Evolutionary conservation across 2,329 filamentous ascomycete species (phyloP).

Genomic region (Aureobasidium sp.): DNA sequence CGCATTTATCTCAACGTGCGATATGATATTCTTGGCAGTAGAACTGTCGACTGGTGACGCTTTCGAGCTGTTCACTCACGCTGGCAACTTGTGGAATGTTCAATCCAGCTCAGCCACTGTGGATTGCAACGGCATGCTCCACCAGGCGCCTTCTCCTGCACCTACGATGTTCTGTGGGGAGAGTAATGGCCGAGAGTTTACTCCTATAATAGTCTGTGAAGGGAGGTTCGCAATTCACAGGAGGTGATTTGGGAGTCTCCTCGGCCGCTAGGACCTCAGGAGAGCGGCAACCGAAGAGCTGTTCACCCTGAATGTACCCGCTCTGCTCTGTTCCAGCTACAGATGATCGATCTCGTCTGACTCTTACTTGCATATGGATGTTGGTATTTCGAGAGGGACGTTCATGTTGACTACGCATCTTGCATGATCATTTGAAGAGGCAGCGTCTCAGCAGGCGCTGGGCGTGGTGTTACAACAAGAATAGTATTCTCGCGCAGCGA

Average conservation of each 20-base stretch:
- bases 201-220: conserved; percentile 8
- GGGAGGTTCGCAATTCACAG: background rate
- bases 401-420: background rate
- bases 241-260: background rate
- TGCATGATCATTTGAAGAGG: background rate
- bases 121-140: conserved; percentile 4
- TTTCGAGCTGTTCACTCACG: background rate
- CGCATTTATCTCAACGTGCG: conserved; percentile 11
- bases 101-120: conserved; percentile 6
- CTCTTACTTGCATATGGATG: background rate
- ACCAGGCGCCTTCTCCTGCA: conserved; percentile 11
- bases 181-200: background rate
- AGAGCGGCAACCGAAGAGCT: background rate
- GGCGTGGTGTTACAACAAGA: background rate
- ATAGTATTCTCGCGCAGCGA: background rate
- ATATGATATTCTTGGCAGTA: conserved; percentile 9
- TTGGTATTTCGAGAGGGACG: background rate
- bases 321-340: background rate
- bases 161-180: conserved; percentile 6
- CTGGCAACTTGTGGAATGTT: conserved; percentile 5
- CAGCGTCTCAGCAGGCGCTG: conserved; percentile 6
- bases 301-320: conserved; percentile 1
- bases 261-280: conserved; percentile 7
- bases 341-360: background rate
- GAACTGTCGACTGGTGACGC: background rate